phyloP scores from a whole-genome alignment of 306 rosid genomes.

The Vigna nakashimae region DNA sequence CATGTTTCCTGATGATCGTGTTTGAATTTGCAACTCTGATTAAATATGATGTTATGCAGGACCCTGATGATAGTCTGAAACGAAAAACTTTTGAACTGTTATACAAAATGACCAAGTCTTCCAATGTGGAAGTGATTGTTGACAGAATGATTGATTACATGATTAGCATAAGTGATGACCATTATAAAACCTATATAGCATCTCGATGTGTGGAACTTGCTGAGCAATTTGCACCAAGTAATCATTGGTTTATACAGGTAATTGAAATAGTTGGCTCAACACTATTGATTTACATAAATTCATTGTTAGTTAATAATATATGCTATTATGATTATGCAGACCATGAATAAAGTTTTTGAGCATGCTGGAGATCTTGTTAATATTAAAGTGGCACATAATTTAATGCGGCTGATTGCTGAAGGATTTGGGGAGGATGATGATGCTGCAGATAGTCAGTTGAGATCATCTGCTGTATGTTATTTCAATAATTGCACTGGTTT shows the following conservation, averaged over 20 bases:
- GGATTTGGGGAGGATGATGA: constrained; percentile 96
- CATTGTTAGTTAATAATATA: constrained; percentile 13
- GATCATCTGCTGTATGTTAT: constrained; percentile 94
- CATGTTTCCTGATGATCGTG: not conserved
- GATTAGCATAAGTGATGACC: constrained; percentile 88
- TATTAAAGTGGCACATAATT: constrained; percentile 94
- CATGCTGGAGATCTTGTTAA: constrained; percentile 99
- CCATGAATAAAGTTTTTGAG: constrained; percentile 99
- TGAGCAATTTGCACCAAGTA: constrained; percentile 96
- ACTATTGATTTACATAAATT: constrained; percentile 36
- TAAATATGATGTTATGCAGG: constrained; percentile 61
- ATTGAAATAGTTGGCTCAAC: constrained; percentile 21
- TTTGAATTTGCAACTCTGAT: constrained; percentile 26
- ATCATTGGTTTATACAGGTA: constrained; percentile 99
- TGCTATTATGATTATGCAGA: constrained; percentile 57
- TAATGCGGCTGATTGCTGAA: constrained; percentile 97
- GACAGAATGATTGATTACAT: constrained; percentile 95
- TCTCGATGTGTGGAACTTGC: constrained; percentile 98
- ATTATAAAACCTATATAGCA: constrained; percentile 92
- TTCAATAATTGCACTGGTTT: constrained; percentile 41
- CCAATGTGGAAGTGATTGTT: constrained; percentile 98
- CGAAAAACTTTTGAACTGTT: constrained; percentile 91
- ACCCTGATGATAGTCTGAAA: constrained; percentile 96
- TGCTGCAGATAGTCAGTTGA: constrained; percentile 82
- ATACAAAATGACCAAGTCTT: constrained; percentile 93